These are phyloP conservation scores for Lactuca saligna DNA, from an alignment of 129 eudicot genomes.

Conservation along the genomic window DNA sequence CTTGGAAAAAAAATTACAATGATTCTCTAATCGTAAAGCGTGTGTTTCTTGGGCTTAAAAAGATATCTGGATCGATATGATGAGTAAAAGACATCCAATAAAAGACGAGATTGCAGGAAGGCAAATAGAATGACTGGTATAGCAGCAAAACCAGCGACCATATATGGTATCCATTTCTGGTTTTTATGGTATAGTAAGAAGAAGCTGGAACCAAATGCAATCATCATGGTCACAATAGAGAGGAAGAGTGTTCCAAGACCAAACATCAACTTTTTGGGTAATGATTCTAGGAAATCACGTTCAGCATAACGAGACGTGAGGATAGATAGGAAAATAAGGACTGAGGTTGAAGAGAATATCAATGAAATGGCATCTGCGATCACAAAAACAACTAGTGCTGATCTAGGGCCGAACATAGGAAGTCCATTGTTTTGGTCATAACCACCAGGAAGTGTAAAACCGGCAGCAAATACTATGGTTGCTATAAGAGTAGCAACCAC, in stretches of 20 bases:
- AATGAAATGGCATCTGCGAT: constrained; percentile 18
- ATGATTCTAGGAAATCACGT: constrained; percentile 6
- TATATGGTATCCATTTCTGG: constrained; percentile 7
- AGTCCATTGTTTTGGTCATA: constrained; percentile 11
- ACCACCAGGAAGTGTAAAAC: constrained; percentile 26
- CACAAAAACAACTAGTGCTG: constrained; percentile 15
- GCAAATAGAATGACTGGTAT: constrained; percentile 16
- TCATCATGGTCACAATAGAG: constrained; percentile 17
- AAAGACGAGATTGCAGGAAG: constrained; percentile 3
- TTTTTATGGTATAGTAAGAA: constrained; percentile 9
- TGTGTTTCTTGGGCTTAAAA: constrained; percentile 13
- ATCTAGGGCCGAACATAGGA: constrained; percentile 6
- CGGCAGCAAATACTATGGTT: constrained; percentile 20
- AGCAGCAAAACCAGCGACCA: constrained; percentile 4
- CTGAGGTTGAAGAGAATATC: constrained; percentile 14
- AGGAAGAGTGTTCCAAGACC: constrained; percentile 21
- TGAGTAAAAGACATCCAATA: constrained; percentile 5
- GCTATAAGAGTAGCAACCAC: constrained; percentile 21
- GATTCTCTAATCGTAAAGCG: background rate
- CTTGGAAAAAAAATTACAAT: background rate
- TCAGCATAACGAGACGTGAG: constrained; percentile 25
- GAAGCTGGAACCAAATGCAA: constrained; percentile 22
- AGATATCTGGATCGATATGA: constrained; percentile 4
- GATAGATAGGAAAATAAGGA: constrained; percentile 20
- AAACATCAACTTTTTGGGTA: constrained; percentile 8